Base-by-base conservation (phyloP, 129 eudicot genomes). In the Escallonia herrerae region DNA sequence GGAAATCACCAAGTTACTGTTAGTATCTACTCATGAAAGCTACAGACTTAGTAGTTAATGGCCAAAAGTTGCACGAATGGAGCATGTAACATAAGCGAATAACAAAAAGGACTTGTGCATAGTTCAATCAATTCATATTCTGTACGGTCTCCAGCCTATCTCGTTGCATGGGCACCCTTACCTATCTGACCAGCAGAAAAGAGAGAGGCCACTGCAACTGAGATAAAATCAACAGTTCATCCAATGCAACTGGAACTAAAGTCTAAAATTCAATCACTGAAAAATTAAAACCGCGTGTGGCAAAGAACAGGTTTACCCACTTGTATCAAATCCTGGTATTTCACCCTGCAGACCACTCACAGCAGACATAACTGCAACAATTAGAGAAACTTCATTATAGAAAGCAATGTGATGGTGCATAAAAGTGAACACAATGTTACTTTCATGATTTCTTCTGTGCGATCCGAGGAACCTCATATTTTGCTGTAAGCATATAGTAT, bases 331-430 rank as follows among this genome's bases (percentile, higher is more conserved):
- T 77, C 98, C 98, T 14, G 81, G 83, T 60, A 93, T 73, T 68
- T 79, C 63, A 67, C 95, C 98, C 73, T 85, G 82, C 69, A 91
- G 82, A 70, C 98, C 98, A 74, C 96, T 91, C 82, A 91, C 98
- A 41, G 98, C 95, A 64, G 96, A 91, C 95, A 91, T 85, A 40
- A 87, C 98, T 88, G 81, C 62, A 65, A 73, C 14, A 49, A 44
- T 54, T 66, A 46, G n/a, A 39, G 43, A 45, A n/a, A 64, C 2
- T n/a, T 43, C 12, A 47, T 62, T 41, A 43, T 38, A 5, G 62
- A 43, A 62, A 43, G 40, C 15, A 38, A 33, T 37, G 8, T 44
- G 53, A 45, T 47, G 44, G 37, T 12, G 58, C 40, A 54, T 33
- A 8, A 8, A n/a, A 14, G 1, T 54, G 58, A 4, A 7, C 33